Conservation (phyloP, 805 yeast genomes). For the Millerozyma miso region DNA sequence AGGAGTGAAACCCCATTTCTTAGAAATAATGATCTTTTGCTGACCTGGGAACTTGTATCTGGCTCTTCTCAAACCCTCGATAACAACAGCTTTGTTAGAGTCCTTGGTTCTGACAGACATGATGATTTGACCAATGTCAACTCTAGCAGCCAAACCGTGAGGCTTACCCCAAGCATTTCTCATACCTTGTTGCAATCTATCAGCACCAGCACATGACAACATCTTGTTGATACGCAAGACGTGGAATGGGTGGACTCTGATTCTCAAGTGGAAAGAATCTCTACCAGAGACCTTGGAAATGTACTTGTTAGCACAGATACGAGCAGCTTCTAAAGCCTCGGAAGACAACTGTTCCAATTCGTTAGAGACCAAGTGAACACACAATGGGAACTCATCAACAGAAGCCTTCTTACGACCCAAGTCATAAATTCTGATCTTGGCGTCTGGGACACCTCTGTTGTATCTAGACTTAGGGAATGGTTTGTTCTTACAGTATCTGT, state of each 20-base stretch:
- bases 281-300: conserved; percentile 97
- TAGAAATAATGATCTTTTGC: conserved; percentile 97
- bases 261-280: conserved; percentile 99
- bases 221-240: conserved; percentile 99
- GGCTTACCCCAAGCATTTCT: conserved; percentile 99
- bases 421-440: conserved; percentile 98
- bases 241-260: conserved; percentile 99
- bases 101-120: conserved; percentile 98
- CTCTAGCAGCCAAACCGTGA: conserved; percentile 99
- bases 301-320: conserved; percentile 99
- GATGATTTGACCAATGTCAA: conserved; percentile 96
- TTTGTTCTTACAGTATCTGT: conserved; percentile 99
- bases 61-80: conserved; percentile 99
- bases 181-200: conserved; percentile 99
- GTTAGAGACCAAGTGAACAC: conserved; percentile 98
- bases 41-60: conserved; percentile 99
- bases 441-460: conserved; percentile 99
- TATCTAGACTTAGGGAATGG: conserved; percentile 99
- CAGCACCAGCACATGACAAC: conserved; percentile 99
- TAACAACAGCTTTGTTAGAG: conserved; percentile 92
- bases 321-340: conserved; percentile 99
- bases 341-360: conserved; percentile 99
- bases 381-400: conserved; percentile 99
- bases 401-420: conserved; percentile 99
- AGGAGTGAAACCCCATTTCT: conserved; percentile 99